phyloP scores from a whole-genome alignment of 169 alveolate species.

The Perkinsus chesapeaki region DNA sequence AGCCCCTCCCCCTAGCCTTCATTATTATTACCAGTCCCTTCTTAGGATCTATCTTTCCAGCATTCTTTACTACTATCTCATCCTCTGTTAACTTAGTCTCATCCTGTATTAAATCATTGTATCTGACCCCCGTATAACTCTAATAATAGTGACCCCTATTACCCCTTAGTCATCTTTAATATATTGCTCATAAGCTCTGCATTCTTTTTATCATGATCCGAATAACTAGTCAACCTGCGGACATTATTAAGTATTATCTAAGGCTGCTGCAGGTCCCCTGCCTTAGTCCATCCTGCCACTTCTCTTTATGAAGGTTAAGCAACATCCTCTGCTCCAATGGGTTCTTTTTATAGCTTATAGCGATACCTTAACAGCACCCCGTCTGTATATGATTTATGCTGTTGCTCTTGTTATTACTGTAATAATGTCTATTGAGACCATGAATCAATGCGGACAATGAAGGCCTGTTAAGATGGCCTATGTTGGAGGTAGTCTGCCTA shows the following conservation, averaged over 20 bases:
- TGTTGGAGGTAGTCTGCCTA: conserved; percentile 97
- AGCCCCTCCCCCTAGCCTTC: neutral
- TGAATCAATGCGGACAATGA: conserved; percentile 86
- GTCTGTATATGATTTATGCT: neutral
- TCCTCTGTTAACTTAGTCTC: conserved; percentile 88
- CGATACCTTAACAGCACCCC: conserved; percentile 69
- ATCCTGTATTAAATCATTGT: conserved; percentile 85
- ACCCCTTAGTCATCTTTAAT: conserved; percentile 44
- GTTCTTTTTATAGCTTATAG: conserved; percentile 92
- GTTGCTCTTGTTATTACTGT: conserved; percentile 57
- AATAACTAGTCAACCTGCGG: neutral
- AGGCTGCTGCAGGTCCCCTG: conserved; percentile 22
- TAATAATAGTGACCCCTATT: conserved; percentile 61
- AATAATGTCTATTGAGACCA: conserved; percentile 93
- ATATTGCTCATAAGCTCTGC: conserved; percentile 16
- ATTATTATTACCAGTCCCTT: conserved; percentile 44
- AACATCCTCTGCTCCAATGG: conserved; percentile 94
- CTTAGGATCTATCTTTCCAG: conserved; percentile 86
- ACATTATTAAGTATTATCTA: conserved; percentile 7
- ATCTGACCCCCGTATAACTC: conserved; percentile 67
- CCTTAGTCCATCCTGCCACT: conserved; percentile 91
- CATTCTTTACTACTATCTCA: conserved; percentile 80
- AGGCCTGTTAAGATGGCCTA: conserved; percentile 85
- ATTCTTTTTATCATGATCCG: neutral
- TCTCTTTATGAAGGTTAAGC: conserved; percentile 85